phyloP scores from a whole-genome alignment of 2,329 filamentous ascomycete species.

The Ciborinia camelliae region DNA sequence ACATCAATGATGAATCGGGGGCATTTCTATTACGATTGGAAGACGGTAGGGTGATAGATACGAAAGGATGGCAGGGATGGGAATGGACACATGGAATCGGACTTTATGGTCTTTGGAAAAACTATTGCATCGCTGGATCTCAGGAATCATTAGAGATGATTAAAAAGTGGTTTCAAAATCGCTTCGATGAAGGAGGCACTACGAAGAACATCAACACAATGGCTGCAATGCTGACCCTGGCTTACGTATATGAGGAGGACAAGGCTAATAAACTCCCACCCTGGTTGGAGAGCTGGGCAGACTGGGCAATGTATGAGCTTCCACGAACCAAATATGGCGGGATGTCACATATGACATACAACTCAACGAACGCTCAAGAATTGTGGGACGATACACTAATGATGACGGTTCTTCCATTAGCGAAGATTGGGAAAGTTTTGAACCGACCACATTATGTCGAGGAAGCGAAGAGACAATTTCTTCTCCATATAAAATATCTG shows the following conservation, averaged over 20 bases:
- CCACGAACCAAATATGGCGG: constrained; percentile 65
- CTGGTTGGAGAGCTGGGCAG: constrained; percentile 77
- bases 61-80: constrained; percentile 81
- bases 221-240: constrained; percentile 72
- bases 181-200: constrained; percentile 53
- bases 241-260: constrained; percentile 74
- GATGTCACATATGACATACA: constrained; percentile 43
- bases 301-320: constrained; percentile 78
- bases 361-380: constrained; percentile 67
- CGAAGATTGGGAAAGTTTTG: constrained; percentile 66
- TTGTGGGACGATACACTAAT: constrained; percentile 84
- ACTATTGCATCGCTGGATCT: constrained; percentile 69
- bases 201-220: constrained; percentile 82
- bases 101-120: constrained; percentile 78
- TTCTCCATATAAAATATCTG: constrained; percentile 75
- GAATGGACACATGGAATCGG: constrained; percentile 81
- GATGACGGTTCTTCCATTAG: constrained; percentile 81
- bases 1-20: constrained; percentile 72
- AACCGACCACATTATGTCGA: constrained; percentile 68
- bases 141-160: constrained; percentile 60
- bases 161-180: constrained; percentile 67
- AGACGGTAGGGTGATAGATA: constrained; percentile 66
- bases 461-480: constrained; percentile 74
- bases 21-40: constrained; percentile 68
- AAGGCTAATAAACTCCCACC: constrained; percentile 65